Evolutionary conservation across 2,329 filamentous ascomycete species (phyloP), one percentile per base, ranked within the genome.

Genomic region (Aspergillus ibericus): DNA sequence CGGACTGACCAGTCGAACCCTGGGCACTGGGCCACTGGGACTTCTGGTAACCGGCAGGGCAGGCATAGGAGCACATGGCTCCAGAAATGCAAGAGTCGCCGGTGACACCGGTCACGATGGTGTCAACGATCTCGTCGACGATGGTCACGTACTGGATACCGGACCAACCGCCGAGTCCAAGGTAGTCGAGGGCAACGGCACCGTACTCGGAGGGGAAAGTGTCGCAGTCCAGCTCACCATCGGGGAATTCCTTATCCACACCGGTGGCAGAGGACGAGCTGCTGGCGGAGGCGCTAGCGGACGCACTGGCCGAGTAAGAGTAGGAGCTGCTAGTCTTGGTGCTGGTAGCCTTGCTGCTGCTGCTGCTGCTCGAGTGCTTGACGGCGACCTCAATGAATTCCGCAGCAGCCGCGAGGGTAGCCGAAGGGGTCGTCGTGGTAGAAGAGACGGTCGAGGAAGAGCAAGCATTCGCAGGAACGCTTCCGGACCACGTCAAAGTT

Each of bases 41-140:
- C 85, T 97, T 97, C 76, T 95, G 87, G 77, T 95, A 96, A 47
- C 93, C 93, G 27, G 87, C 78, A n/a, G 91, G 90, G 81, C 95
- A 99, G 57, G 91, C 88, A 71, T 98, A 98, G 1, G 93, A 96
- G 83, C 93, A 97, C 82, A 93, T 92, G 59, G 81, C 78, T 50
- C 86, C 88, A 9, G 81, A 68, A 8, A 69, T 74, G 78, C 91
- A 93, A 60, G 76, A 76, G 15, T 85, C 77, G 15, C 88, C 89
- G 16, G 79, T 79, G 48, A 87, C 76, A 25, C 83, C 86, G 40
- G 87, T 87, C 53, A 84, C 80, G 61, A 93, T 91, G 60, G 84
- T 83, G 72, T 78, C 81, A 70, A 96, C 88, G 51, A 83, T 70
- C 13, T 80, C 70, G 48, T 81, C 80, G 27, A 78, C 58, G n/a